Evolutionary conservation across 176 grass and related monocot genomes (phyloP).

Genomic region (sorghum (Sorghum bicolor)): Sorghum_bicolor_NCBIv3 NC_012878.2:210501-211000

Average conservation of each 20-base stretch:
- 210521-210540: constrained; percentile 56
- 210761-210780: background rate
- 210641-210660: constrained; percentile 60
- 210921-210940: too few relatives aligned
- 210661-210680: constrained; percentile 71
- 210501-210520: constrained; percentile 50
- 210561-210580: constrained; percentile 17
- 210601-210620: constrained; percentile 51
- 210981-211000: too few relatives aligned
- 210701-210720: constrained; percentile 21
- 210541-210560: constrained; percentile 41
- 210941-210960: too few relatives aligned
- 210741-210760: constrained; percentile 55
- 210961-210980: too few relatives aligned
- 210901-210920: too few relatives aligned
- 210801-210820: too few relatives aligned
- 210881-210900: too few relatives aligned
- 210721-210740: constrained; percentile 45
- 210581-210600: constrained; percentile 74
- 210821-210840: too few relatives aligned
- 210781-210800: too few relatives aligned
- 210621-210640: constrained; percentile 23
- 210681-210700: constrained; percentile 36
- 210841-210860: too few relatives aligned
- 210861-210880: too few relatives aligned